phyloP scores from a whole-genome alignment of 75 land plant species.

The Pseudotsuga menziesii region DNA sequence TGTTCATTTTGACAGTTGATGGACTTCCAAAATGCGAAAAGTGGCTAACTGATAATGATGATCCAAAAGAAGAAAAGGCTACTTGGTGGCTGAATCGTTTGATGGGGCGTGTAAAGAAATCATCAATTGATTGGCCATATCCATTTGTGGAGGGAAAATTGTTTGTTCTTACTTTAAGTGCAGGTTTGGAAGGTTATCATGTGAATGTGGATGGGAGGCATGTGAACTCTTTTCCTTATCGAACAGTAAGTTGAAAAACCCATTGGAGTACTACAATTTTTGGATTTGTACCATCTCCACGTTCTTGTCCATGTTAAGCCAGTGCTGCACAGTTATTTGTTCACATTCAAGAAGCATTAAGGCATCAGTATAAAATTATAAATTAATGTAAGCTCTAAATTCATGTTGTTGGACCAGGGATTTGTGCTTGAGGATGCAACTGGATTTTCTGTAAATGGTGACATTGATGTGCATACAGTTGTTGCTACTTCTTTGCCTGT shows the following conservation, averaged over 20 bases:
- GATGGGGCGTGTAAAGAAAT: conserved; percentile 56
- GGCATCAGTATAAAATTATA: neutral
- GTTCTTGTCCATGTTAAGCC: neutral
- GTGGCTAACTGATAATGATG: conserved; percentile 65
- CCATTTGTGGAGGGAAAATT: conserved; percentile 53
- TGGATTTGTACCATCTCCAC: neutral
- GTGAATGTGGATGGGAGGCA: conserved; percentile 67
- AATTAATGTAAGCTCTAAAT: neutral
- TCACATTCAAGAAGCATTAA: neutral
- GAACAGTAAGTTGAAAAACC: conserved; percentile 38
- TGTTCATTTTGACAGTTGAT: conserved; percentile 50
- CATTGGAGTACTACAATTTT: neutral
- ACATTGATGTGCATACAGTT: conserved; percentile 55
- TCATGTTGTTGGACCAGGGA: conserved; percentile 23
- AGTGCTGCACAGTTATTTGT: neutral
- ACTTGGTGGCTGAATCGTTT: conserved; percentile 66
- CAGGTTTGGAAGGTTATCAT: conserved; percentile 80
- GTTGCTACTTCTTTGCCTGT: conserved; percentile 63
- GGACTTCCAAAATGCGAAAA: conserved; percentile 75
- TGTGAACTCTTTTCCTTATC: conserved; percentile 64
- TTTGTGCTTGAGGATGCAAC: conserved; percentile 65
- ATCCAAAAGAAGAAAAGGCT: conserved; percentile 33
- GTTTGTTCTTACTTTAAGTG: conserved; percentile 66
- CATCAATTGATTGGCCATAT: conserved; percentile 58
- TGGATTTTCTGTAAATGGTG: conserved; percentile 51